These are phyloP conservation scores for Fraxinus dipetala DNA, from an alignment of 305 asterid species.

Conservation along the genomic window DNA sequence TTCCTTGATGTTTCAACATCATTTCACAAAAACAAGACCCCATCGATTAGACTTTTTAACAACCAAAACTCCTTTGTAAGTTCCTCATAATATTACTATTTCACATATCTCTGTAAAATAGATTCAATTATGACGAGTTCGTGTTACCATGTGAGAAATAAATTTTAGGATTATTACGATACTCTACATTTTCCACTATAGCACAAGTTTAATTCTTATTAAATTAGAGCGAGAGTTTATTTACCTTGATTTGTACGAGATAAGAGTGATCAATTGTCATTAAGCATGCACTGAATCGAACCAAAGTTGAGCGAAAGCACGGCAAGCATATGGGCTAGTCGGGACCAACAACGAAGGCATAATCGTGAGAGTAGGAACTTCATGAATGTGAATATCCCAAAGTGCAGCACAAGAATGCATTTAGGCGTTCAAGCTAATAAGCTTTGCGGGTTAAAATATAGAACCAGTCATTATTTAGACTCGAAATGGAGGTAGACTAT, in stretches of 20 bases:
- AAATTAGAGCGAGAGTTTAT: background rate
- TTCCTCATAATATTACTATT: background rate
- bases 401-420: background rate
- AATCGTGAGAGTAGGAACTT: background rate
- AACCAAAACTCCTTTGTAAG: background rate
- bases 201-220: background rate
- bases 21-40: background rate
- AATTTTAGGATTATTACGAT: background rate
- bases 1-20: background rate
- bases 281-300: background rate
- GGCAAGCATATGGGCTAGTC: background rate
- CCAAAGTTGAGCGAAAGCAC: background rate
- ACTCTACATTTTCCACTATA: background rate
- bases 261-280: background rate
- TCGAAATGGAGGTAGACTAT: background rate
- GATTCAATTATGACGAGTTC: background rate
- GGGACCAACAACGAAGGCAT: background rate
- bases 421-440: background rate
- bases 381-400: background rate
- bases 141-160: background rate
- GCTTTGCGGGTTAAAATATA: background rate
- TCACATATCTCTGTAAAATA: background rate
- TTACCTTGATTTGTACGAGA: background rate
- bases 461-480: background rate
- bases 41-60: conserved; percentile 28